phyloP scores from a whole-genome alignment of 495 filamentous ascomycete genomes.

The Trypethelium eluteriae region DNA sequence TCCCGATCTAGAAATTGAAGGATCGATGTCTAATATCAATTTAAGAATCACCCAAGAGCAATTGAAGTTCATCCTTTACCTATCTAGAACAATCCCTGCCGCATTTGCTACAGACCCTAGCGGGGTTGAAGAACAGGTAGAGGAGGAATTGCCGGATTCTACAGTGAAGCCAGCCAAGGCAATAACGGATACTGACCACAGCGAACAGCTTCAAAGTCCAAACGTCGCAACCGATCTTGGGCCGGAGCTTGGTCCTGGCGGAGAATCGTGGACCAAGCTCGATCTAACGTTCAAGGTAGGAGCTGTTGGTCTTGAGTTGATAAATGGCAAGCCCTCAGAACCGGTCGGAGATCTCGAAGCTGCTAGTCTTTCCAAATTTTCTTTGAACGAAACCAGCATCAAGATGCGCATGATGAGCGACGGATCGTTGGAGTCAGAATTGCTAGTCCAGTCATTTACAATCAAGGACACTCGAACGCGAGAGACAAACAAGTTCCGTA shows the following conservation, averaged over 20 bases:
- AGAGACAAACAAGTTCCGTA: constrained; percentile 90
- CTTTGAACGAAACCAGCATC: constrained; percentile 80
- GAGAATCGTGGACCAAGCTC: constrained; percentile 81
- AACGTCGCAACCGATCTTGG: constrained; percentile 44
- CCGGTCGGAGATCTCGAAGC: constrained; percentile 71
- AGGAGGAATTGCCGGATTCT: constrained; percentile 56
- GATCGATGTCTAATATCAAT: constrained; percentile 85
- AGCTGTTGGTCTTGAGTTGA: constrained; percentile 78
- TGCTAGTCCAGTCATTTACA: constrained; percentile 88
- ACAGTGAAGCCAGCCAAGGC: constrained; percentile 45
- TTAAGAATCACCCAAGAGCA: constrained; percentile 83
- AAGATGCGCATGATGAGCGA: constrained; percentile 95
- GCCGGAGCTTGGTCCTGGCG: constrained; percentile 55
- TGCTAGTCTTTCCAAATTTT: constrained; percentile 85
- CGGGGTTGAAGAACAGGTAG: constrained; percentile 53
- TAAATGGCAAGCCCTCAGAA: constrained; percentile 62
- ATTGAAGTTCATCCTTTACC: constrained; percentile 74
- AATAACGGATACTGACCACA: constrained; percentile 22
- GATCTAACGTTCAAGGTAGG: constrained; percentile 88
- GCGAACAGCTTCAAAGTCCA: constrained; percentile 23
- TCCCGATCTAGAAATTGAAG: constrained; percentile 86
- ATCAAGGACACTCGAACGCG: constrained; percentile 79
- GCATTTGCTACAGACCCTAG: constrained; percentile 75
- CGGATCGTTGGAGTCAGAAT: constrained; percentile 83
- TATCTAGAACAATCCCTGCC: constrained; percentile 74